Evolutionary conservation across 768 basidiomycete genomes (phyloP).

Genomic region (Serendipita sp.): DNA sequence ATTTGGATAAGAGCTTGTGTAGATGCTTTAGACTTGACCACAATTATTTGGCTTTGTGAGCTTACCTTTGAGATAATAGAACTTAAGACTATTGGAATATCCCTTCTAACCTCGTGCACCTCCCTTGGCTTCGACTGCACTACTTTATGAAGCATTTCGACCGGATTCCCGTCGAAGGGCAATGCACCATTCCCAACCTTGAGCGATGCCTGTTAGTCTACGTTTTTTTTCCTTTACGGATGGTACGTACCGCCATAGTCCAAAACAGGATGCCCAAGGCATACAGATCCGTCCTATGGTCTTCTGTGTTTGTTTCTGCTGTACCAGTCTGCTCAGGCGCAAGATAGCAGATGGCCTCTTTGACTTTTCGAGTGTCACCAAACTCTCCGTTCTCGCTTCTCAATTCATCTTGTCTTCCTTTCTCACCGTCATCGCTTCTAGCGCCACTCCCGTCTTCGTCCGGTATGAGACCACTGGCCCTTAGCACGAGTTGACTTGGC

Average conservation of each 20-base stretch:
- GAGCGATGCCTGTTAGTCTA: no score
- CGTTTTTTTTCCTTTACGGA: no score
- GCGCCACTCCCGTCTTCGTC: neutral
- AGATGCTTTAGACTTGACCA: no score
- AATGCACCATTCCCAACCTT: slow-evolving; percentile 36
- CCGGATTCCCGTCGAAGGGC: slow-evolving; percentile 40
- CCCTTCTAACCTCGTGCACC: slow-evolving; percentile 57
- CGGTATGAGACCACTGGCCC: slow-evolving; percentile 12
- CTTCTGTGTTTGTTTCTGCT: slow-evolving; percentile 53
- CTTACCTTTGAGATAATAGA: slow-evolving; percentile 48
- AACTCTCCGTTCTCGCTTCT: slow-evolving; percentile 32
- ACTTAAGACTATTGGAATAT: slow-evolving; percentile 56
- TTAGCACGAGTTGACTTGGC: slow-evolving; percentile 51
- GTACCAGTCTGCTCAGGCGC: slow-evolving; percentile 66
- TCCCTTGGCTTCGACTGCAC: slow-evolving; percentile 61
- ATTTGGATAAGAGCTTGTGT: slow-evolving; percentile 45
- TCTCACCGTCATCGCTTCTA: neutral
- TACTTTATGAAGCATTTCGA: slow-evolving; percentile 54
- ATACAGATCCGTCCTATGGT: slow-evolving; percentile 61
- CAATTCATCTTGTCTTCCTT: slow-evolving; percentile 15
- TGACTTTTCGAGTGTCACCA: slow-evolving; percentile 37
- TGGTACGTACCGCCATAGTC: neutral
- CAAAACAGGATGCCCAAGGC: slow-evolving; percentile 38
- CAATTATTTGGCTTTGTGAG: no score
- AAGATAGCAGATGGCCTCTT: slow-evolving; percentile 60